phyloP scores from a whole-genome alignment of 805 yeast species.

The Candida maris region DNA sequence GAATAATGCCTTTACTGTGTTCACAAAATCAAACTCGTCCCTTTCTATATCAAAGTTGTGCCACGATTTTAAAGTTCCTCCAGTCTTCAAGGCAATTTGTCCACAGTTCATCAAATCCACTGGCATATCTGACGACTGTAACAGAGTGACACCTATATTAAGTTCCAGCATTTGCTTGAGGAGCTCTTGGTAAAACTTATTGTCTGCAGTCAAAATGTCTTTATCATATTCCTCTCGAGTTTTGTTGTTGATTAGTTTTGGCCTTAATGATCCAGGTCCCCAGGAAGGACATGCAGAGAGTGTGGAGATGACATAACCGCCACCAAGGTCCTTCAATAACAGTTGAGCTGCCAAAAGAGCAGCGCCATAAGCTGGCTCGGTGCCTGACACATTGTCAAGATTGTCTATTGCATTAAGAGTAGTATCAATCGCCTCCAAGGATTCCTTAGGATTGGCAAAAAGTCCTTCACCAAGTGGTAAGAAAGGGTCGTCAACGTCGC shows the following conservation, averaged over 20 bases:
- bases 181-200: constrained; percentile 57
- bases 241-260: constrained; percentile 34
- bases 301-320: constrained; percentile 77
- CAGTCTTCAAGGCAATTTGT: constrained; percentile 57
- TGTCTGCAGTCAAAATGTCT: constrained; percentile 54
- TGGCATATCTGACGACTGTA: constrained; percentile 56
- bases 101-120: constrained; percentile 77
- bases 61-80: constrained; percentile 67
- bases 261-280: constrained; percentile 72
- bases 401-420: constrained; percentile 61
- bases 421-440: constrained; percentile 59
- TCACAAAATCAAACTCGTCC: constrained; percentile 62
- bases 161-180: constrained; percentile 51
- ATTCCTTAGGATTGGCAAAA: constrained; percentile 73
- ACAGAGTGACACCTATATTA: constrained; percentile 74
- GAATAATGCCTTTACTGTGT: constrained; percentile 55
- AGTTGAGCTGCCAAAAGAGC: constrained; percentile 67
- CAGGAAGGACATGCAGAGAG: constrained; percentile 69
- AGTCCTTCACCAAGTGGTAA: constrained; percentile 76
- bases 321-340: constrained; percentile 62
- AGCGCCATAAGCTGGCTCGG: constrained; percentile 75
- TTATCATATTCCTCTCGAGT: constrained; percentile 40
- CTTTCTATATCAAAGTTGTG: constrained; percentile 61
- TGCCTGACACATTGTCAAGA: constrained; percentile 35
- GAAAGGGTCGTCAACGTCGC: constrained; percentile 75